phyloP scores from a whole-genome alignment of 805 yeast species.

The Monosporozyma aerobia region DNA sequence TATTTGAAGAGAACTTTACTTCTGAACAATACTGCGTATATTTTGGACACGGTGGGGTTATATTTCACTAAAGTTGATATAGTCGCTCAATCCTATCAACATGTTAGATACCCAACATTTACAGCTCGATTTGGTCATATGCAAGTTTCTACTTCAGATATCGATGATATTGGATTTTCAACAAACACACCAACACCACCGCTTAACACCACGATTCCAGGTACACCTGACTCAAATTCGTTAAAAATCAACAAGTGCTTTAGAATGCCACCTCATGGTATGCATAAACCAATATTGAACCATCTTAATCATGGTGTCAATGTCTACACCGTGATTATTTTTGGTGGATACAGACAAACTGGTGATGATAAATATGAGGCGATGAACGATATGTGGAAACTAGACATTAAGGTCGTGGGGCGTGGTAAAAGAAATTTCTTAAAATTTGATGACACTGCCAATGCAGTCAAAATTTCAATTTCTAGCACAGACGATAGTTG shows the following conservation, averaged over 20 bases:
- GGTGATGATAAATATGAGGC: slow-evolving; percentile 28
- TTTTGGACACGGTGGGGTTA: slow-evolving; percentile 45
- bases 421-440: slow-evolving; percentile 29
- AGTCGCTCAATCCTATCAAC: slow-evolving; percentile 27
- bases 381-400: slow-evolving; percentile 35
- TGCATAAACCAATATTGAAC: not conserved
- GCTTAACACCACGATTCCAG: not conserved
- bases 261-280: slow-evolving; percentile 1
- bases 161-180: not conserved
- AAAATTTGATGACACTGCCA: slow-evolving; percentile 31
- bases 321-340: slow-evolving; percentile 26
- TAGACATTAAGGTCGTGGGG: slow-evolving; percentile 32
- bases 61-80: slow-evolving; percentile 41
- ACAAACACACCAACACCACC: not conserved
- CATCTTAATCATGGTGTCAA: slow-evolving; percentile 1
- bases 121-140: slow-evolving; percentile 36
- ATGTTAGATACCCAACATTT: slow-evolving; percentile 25
- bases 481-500: slow-evolving; percentile 11
- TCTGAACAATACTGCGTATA: slow-evolving; percentile 46
- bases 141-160: slow-evolving; percentile 18
- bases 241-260: not conserved
- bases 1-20: slow-evolving; percentile 34
- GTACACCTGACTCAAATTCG: not conserved
- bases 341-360: slow-evolving; percentile 41
- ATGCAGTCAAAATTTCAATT: slow-evolving; percentile 25